Conservation (phyloP, 805 yeast species). For the Wickerhamomyces canadensis region DNA sequence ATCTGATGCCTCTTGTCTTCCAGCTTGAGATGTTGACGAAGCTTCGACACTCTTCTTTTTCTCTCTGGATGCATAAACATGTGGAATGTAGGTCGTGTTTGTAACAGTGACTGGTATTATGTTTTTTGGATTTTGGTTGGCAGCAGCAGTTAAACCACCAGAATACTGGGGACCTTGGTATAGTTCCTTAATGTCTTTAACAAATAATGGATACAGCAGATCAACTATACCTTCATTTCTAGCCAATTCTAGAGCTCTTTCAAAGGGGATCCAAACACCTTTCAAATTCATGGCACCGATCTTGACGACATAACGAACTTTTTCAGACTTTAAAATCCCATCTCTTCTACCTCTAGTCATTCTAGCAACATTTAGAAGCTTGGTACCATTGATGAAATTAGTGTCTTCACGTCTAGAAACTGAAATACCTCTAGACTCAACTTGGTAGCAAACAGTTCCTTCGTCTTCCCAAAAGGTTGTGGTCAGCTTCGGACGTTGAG, state of each 20-base stretch:
- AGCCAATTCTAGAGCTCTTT: slow-evolving; percentile 63
- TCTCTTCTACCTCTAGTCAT: slow-evolving; percentile 73
- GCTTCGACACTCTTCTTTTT: slow-evolving; percentile 10
- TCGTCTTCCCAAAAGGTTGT: slow-evolving; percentile 78
- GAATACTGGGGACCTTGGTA: slow-evolving; percentile 27
- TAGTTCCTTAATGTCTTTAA: slow-evolving; percentile 52
- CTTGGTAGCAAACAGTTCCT: slow-evolving; percentile 65
- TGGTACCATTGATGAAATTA: slow-evolving; percentile 70
- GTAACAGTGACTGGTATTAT: slow-evolving; percentile 25
- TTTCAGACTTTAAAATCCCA: slow-evolving; percentile 62
- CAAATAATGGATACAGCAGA: slow-evolving; percentile 51
- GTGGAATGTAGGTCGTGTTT: slow-evolving; percentile 18
- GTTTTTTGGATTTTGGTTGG: slow-evolving; percentile 23
- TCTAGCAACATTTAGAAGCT: slow-evolving; percentile 61
- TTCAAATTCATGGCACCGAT: slow-evolving; percentile 73
- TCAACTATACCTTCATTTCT: slow-evolving; percentile 62
- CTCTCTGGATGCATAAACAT: slow-evolving; percentile 16
- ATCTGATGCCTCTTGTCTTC: background rate
- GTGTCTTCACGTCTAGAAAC: slow-evolving; percentile 68
- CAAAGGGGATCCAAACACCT: slow-evolving; percentile 76
- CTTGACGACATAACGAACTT: slow-evolving; percentile 63
- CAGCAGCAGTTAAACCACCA: slow-evolving; percentile 27
- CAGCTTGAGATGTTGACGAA: background rate
- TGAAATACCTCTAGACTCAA: slow-evolving; percentile 60
- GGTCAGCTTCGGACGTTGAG: slow-evolving; percentile 54